A percentile compares a stretch with the other conserved stretches of the same genome.
Evolutionary conservation across 352 stramenopile species (phyloP).

Genomic region (Albugo candida): DNA sequence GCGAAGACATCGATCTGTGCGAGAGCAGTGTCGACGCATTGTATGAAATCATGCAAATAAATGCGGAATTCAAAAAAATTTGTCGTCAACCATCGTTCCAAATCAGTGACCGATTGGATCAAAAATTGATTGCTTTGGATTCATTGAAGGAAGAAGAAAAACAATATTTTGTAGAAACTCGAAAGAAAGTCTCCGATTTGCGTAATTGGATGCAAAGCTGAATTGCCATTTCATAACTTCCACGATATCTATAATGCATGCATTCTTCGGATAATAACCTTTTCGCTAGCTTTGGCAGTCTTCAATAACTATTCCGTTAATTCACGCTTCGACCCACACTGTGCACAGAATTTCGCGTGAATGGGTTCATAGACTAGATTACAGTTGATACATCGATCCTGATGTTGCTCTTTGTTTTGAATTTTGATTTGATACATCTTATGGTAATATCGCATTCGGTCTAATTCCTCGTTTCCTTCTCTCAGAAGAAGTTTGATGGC

Average conservation of each 20-base stretch:
- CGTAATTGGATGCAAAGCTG: no score
- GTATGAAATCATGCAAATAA: constrained; percentile 39
- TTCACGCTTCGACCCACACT: constrained; percentile 17
- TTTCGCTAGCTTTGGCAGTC: no score
- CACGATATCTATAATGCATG: no score
- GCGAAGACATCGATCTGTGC: constrained; percentile 62
- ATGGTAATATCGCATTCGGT: constrained; percentile 78
- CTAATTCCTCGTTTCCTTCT: constrained; percentile 52
- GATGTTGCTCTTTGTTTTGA: constrained; percentile 7
- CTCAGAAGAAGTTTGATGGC: constrained; percentile 30
- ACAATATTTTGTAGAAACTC: constrained; percentile 45
- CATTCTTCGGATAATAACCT: no score
- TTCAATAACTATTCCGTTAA: no score
- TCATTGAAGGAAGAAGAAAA: constrained; percentile 40
- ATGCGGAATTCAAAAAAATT: constrained; percentile 29
- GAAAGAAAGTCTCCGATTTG: constrained; percentile 3
- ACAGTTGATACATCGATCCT: no score
- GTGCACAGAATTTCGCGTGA: constrained; percentile 49
- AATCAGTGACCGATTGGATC: constrained; percentile 23
- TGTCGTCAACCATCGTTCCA: constrained; percentile 29
- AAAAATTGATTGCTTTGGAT: constrained; percentile 41
- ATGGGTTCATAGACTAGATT: constrained; percentile 15
- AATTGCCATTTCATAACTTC: no score
- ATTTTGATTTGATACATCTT: constrained; percentile 56
- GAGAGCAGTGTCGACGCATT: constrained; percentile 54